A percentile compares a stretch with the other conserved stretches of the same genome.
These are phyloP conservation scores for apple (Malus domestica) DNA, from an alignment of 306 rosid species.

Conservation along the genomic window ASM211411v1 NC_041803.1:50054001-50054500, in stretches of 20 bases:
- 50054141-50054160: neutral
- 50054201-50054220: neutral
- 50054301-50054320: neutral
- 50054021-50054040: neutral
- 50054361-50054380: too few relatives aligned
- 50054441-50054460: too few relatives aligned
- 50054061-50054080: neutral
- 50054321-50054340: neutral
- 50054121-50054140: too few relatives aligned
- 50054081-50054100: neutral
- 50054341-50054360: too few relatives aligned
- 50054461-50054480: too few relatives aligned
- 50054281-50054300: neutral
- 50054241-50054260: neutral
- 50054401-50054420: too few relatives aligned
- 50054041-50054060: neutral
- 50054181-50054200: neutral
- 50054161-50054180: neutral
- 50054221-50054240: neutral
- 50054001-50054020: neutral
- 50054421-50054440: too few relatives aligned
- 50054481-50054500: too few relatives aligned
- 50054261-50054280: neutral
- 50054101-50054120: neutral
- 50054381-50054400: accelerated